phyloP scores from a whole-genome alignment of 352 stramenopile species.

The Phytophthora lateralis region DNA sequence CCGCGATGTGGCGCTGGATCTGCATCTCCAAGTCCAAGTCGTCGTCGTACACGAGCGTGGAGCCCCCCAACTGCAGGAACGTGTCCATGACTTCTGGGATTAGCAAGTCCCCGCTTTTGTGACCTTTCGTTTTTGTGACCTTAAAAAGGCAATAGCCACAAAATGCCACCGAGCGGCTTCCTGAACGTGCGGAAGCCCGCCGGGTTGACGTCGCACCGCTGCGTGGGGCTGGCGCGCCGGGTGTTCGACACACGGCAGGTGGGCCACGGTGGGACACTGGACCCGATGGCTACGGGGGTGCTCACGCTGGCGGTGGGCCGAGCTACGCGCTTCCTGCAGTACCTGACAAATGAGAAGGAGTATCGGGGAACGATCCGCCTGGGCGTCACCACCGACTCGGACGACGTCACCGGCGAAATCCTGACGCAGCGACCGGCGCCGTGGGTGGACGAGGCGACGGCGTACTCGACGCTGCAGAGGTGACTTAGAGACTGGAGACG shows the following conservation, averaged over 20 bases:
- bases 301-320: slow-evolving; percentile 79
- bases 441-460: slow-evolving; percentile 54
- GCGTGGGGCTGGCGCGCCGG: slow-evolving; percentile 69
- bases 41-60: slow-evolving; percentile 59
- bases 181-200: slow-evolving; percentile 82
- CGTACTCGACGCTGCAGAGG: slow-evolving; percentile 51
- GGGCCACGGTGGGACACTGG: slow-evolving; percentile 85
- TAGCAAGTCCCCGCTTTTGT: too few relatives aligned
- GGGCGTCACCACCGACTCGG: slow-evolving; percentile 76
- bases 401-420: slow-evolving; percentile 80
- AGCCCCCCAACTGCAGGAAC: slow-evolving; percentile 60
- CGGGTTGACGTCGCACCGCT: slow-evolving; percentile 81
- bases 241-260: slow-evolving; percentile 77
- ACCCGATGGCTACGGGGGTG: slow-evolving; percentile 89
- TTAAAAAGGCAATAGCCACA: too few relatives aligned
- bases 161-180: slow-evolving; percentile 48
- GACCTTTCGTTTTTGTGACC: too few relatives aligned
- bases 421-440: slow-evolving; percentile 54
- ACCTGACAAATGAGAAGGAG: slow-evolving; percentile 71
- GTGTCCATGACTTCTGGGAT: slow-evolving; percentile 59
- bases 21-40: slow-evolving; percentile 48
- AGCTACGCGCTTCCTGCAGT: slow-evolving; percentile 86
- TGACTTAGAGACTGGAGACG: slow-evolving; percentile 15
- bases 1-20: slow-evolving; percentile 31
- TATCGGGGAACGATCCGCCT: slow-evolving; percentile 79